Percentiles rank a stretch among this genome's conserved stretches.
Conservation (phyloP, 768 basidiomycete genomes). For the Tulasnella sp. region DNA sequence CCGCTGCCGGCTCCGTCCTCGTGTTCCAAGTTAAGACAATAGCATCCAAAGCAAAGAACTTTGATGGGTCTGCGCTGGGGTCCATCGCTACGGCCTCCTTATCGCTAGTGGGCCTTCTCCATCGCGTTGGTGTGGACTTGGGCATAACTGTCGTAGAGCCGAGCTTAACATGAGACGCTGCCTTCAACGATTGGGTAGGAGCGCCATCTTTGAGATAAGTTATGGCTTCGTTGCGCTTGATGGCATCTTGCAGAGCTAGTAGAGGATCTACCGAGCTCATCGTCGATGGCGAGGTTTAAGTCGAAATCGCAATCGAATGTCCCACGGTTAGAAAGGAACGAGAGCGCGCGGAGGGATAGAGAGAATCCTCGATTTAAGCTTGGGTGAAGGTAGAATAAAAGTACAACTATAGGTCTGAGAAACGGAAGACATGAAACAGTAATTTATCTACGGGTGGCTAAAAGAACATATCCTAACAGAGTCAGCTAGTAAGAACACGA, state of each 20-base stretch:
- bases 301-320: constrained; percentile 5
- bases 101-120: constrained; percentile 61
- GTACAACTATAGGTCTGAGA: constrained; percentile 5
- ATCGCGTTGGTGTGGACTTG: constrained; percentile 77
- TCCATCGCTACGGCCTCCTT: constrained; percentile 43
- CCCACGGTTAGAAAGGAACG: constrained; percentile 18
- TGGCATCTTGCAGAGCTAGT: constrained; percentile 62
- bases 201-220: constrained; percentile 52
- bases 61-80: constrained; percentile 48
- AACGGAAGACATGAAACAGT: background rate
- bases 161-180: constrained; percentile 70
- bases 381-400: background rate
- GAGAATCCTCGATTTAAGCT: background rate
- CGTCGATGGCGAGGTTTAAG: constrained; percentile 19
- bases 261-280: constrained; percentile 45
- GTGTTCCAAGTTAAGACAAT: constrained; percentile 84
- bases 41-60: constrained; percentile 79
- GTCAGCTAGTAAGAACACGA: constrained; percentile 21
- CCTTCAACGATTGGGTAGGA: constrained; percentile 53
- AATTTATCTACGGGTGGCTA: constrained; percentile 7
- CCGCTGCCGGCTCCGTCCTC: constrained; percentile 71
- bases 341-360: too few relatives aligned
- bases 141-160: constrained; percentile 57
- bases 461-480: constrained; percentile 1
- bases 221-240: constrained; percentile 57